phyloP scores from a whole-genome alignment of 352 stramenopile genomes.

The Stramenopiles sp. region DNA sequence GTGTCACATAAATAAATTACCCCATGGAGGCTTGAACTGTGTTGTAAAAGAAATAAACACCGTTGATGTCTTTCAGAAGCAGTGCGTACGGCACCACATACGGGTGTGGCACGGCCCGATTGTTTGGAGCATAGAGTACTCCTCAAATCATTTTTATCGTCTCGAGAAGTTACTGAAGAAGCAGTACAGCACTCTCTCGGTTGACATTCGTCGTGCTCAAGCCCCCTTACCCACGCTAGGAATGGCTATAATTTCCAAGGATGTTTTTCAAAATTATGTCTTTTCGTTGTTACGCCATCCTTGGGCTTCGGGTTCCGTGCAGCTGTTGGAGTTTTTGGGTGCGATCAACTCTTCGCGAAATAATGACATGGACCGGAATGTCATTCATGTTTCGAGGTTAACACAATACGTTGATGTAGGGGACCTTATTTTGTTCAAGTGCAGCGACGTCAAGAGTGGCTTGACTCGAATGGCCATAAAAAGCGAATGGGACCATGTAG shows the following conservation, averaged over 20 bases:
- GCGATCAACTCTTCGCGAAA: background rate
- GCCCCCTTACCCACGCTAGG: background rate
- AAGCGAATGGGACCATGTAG: background rate
- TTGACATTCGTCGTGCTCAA: background rate
- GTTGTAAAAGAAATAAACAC: background rate
- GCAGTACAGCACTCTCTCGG: background rate
- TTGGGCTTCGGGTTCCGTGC: background rate
- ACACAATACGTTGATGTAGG: background rate
- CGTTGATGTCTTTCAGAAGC: background rate
- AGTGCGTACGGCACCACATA: background rate
- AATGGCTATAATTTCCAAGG: background rate
- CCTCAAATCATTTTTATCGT: background rate
- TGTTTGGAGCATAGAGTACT: background rate
- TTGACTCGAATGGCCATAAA: background rate
- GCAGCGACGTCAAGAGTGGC: background rate
- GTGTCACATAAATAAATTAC: background rate
- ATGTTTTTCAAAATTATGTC: background rate
- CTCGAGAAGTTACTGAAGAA: background rate
- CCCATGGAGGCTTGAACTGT: background rate
- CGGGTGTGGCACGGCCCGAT: background rate
- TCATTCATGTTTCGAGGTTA: background rate
- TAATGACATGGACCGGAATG: background rate
- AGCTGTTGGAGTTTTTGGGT: background rate
- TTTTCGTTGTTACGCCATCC: background rate
- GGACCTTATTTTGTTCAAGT: background rate